Evolutionary conservation across 148 eudicot genomes (phyloP), one percentile per base, ranked within the genome.

Genomic region (Fagopyrum homotropicum): DNA sequence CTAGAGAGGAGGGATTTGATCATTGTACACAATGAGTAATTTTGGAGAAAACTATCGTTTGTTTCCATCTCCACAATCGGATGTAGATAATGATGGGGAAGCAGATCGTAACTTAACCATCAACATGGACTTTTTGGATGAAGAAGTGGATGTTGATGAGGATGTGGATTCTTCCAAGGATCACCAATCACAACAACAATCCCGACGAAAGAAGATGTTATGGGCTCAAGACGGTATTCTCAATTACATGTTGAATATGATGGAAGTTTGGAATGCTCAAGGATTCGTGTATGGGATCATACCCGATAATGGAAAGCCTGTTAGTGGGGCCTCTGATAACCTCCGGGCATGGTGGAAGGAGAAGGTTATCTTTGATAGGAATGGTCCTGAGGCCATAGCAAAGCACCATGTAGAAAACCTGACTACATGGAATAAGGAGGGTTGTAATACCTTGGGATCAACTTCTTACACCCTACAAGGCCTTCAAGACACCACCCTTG

Each of bases 291-390:
- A 74, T 16, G 76, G 76, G 30, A 74, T 74, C 61, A 74, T 74
- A 15, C 76, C 76, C 6, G 76, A 74, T 35, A 74, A 57, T 3
- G 76, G 76, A 7, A 74, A 57, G 51, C 69, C 76, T 2, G 69
- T 57, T 17, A 45, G 50, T 30, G 76, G 76, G 0, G 48, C 76
- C 0, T 74, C 76, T 5, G 76, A 74, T 14, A 74, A 74, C 45
- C 76, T 74, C 59, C 68, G 69, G 30, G 76, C 35, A 2, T 74
- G 76, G 76, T 74, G 76, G 76, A 74, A 74, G 49, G 76, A 74
- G 9, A 74, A 56, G 51, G 76, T 74, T 15, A 57, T 69, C 9
- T 74, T 74, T 11, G 68, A 74, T 15, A 29, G 69, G 15, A 56
- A 74, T 16, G 76, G 76, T 2, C 76, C 69, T 0, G 76, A 51